Evolutionary conservation across 179 eudicot species (phyloP).

Genomic region (Vitellaria paradoxa): DNA sequence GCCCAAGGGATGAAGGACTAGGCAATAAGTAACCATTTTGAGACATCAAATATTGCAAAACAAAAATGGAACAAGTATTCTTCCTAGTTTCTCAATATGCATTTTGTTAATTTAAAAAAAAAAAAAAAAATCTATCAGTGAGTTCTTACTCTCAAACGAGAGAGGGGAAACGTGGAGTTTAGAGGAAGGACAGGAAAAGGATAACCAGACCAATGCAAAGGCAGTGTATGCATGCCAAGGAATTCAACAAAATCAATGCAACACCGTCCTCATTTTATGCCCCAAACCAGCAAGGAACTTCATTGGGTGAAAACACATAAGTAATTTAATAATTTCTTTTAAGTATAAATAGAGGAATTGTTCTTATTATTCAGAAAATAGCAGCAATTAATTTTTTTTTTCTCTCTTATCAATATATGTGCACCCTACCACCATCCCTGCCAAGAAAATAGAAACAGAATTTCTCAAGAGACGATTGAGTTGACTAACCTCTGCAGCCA

Average conservation of each 20-base stretch:
- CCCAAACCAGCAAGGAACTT: background rate
- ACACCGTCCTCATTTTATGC: background rate
- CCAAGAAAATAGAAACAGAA: background rate
- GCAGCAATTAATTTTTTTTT: background rate
- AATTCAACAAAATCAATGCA: background rate
- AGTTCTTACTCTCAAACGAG: too few species aligned
- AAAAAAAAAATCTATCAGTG: too few species aligned
- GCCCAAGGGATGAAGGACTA: background rate
- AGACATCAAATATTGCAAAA: background rate
- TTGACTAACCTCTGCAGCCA: slow-evolving; percentile 58
- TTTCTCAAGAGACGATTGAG: background rate
- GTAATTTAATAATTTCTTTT: too few species aligned
- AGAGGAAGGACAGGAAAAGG: too few species aligned
- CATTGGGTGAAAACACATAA: background rate
- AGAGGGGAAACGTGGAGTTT: too few species aligned
- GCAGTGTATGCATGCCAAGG: background rate
- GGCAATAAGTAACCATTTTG: background rate
- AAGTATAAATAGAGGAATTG: background rate
- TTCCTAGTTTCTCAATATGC: background rate
- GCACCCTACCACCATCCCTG: background rate
- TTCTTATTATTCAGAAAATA: background rate
- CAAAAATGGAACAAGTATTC: background rate
- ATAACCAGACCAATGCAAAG: too few species aligned
- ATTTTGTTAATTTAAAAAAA: too few species aligned
- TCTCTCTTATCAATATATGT: too few species aligned